phyloP scores from a whole-genome alignment of 1,284 basidiomycete genomes.

The Boletus semigastroideus region DNA sequence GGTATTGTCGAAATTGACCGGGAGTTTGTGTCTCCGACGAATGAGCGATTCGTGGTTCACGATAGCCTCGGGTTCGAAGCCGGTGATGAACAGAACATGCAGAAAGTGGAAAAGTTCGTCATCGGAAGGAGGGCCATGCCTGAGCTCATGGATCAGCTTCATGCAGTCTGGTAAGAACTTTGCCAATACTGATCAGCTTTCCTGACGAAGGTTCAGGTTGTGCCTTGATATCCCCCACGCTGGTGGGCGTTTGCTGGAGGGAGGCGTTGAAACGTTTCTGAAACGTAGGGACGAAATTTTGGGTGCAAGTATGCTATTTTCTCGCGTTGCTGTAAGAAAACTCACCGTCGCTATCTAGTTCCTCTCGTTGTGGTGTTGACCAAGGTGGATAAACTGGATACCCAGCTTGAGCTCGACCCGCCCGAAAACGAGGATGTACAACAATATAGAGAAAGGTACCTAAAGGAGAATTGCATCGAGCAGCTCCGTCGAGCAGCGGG shows the following conservation, averaged over 20 bases:
- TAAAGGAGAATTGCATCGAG: constrained; percentile 6
- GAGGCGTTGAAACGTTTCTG: constrained; percentile 15
- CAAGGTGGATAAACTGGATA: constrained; percentile 12
- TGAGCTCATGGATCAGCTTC: constrained; percentile 12
- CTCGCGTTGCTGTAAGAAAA: neutral
- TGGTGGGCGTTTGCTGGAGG: constrained; percentile 15
- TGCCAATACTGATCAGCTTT: neutral
- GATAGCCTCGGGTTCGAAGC: constrained; percentile 8
- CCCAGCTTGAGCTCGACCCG: neutral
- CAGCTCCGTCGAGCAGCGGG: constrained; percentile 2
- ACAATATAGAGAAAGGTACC: neutral
- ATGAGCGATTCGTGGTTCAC: constrained; percentile 16
- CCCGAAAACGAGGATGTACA: neutral
- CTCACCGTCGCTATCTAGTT: constrained; percentile 2
- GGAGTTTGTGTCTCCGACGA: constrained; percentile 11
- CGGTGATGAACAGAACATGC: constrained; percentile 12
- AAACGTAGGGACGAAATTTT: constrained; percentile 7
- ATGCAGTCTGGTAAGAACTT: constrained; percentile 17
- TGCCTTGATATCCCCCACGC: constrained; percentile 15
- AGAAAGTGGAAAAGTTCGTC: constrained; percentile 8
- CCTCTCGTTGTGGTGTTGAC: constrained; percentile 20
- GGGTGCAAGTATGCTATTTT: constrained; percentile 9
- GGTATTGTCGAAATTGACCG: constrained; percentile 8
- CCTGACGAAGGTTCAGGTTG: constrained; percentile 10
- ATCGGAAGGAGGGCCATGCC: neutral